Conservation (phyloP, 768 basidiomycete species). For the Cubamyces lactineus region DNA sequence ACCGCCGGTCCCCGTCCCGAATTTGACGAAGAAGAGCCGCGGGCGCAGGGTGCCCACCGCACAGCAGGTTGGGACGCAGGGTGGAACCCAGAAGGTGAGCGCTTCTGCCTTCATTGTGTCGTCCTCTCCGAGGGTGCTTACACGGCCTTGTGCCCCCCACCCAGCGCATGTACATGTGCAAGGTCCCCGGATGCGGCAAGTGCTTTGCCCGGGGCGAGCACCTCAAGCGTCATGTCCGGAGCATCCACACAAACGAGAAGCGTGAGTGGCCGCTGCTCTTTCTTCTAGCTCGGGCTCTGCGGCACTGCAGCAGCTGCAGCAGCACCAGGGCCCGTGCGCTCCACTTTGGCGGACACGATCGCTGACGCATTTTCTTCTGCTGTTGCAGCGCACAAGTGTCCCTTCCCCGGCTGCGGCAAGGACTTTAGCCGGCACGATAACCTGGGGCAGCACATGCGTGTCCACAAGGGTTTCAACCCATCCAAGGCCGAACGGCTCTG, state of each 20-base stretch:
- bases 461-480: slow-evolving; percentile 51
- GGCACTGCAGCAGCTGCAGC: no score
- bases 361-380: slow-evolving; percentile 18
- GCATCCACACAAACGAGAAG: slow-evolving; percentile 91
- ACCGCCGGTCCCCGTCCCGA: slow-evolving; percentile 72
- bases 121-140: neutral
- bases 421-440: slow-evolving; percentile 89
- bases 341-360: slow-evolving; percentile 1
- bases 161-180: slow-evolving; percentile 61
- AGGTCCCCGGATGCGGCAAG: slow-evolving; percentile 83
- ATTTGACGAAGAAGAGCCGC: slow-evolving; percentile 79
- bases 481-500: slow-evolving; percentile 30
- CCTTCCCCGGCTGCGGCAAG: slow-evolving; percentile 78
- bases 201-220: slow-evolving; percentile 90
- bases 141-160: neutral
- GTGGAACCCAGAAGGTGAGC: slow-evolving; percentile 33
- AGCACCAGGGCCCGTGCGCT: no score
- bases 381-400: slow-evolving; percentile 74
- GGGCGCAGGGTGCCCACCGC: slow-evolving; percentile 74
- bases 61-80: slow-evolving; percentile 31
- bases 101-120: neutral
- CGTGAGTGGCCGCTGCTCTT: slow-evolving; percentile 55
- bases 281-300: neutral
- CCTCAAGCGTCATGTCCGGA: slow-evolving; percentile 84
- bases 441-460: slow-evolving; percentile 85